Percentiles rank a stretch among this genome's conserved stretches.
Evolutionary conservation across 345 rosid genomes (phyloP).

Genomic region (Raphanus sativus): DNA sequence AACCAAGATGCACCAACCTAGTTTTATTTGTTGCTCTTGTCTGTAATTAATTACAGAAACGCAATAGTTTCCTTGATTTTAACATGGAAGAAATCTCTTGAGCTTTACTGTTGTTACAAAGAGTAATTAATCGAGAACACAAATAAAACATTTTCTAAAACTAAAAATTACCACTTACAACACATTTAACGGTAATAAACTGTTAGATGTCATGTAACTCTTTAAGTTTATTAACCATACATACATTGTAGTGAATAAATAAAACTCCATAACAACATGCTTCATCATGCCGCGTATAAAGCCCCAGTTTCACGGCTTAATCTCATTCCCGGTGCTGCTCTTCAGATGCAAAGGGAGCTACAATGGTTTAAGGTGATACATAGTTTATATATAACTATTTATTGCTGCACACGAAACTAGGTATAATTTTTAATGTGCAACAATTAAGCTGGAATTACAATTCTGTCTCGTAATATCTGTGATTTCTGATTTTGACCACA

Average conservation of each 20-base stretch:
- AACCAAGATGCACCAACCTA: constrained; percentile 26
- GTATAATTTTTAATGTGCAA: neutral
- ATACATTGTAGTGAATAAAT: too few relatives aligned
- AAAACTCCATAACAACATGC: constrained; percentile 49
- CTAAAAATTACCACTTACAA: neutral
- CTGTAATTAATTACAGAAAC: constrained; percentile 6
- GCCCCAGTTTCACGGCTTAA: constrained; percentile 64
- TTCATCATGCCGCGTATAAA: constrained; percentile 65
- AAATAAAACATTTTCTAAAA: neutral
- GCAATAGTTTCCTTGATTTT: neutral
- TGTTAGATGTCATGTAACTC: neutral
- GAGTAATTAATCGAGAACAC: neutral
- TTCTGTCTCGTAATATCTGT: too few relatives aligned
- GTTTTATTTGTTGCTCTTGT: constrained; percentile 19
- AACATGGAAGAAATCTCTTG: constrained; percentile 5
- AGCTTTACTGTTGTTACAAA: neutral
- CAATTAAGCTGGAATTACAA: neutral
- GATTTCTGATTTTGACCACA: too few relatives aligned
- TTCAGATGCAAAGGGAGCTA: constrained; percentile 80
- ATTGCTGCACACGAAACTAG: constrained; percentile 20
- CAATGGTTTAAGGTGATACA: constrained; percentile 73
- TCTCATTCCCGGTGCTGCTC: constrained; percentile 65
- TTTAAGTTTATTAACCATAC: neutral
- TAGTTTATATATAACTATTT: neutral
- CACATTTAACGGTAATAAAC: neutral